Conservation (phyloP, 768 basidiomycete species). For the Boletus sp. region DNA sequence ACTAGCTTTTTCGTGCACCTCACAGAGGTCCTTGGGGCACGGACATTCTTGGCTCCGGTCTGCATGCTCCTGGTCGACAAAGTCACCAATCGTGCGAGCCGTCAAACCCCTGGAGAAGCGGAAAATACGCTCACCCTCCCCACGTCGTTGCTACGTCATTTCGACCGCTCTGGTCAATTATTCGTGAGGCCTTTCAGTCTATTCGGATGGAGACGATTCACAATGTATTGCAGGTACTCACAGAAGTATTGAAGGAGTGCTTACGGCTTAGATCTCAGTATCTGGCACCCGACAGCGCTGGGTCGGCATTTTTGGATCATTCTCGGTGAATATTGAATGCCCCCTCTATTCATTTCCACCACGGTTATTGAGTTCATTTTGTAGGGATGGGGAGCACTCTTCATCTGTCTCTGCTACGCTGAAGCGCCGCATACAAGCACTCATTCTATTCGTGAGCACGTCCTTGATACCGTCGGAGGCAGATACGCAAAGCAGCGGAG, state of each 20-base stretch:
- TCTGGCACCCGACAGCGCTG: constrained; percentile 34
- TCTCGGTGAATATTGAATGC: constrained; percentile 38
- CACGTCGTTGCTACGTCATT: constrained; percentile 59
- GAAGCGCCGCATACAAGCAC: constrained; percentile 62
- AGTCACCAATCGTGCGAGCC: constrained; percentile 61
- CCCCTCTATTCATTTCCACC: neutral
- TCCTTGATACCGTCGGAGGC: constrained; percentile 40
- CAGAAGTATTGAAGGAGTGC: constrained; percentile 64
- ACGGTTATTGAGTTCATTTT: neutral
- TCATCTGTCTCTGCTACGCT: constrained; percentile 40
- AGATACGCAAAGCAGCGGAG: neutral
- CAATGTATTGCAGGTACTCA: constrained; percentile 47
- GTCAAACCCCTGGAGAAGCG: constrained; percentile 59
- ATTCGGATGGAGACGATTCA: neutral
- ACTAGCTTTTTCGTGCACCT: constrained; percentile 86
- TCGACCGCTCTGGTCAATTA: constrained; percentile 45
- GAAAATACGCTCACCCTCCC: constrained; percentile 62
- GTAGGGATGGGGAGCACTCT: constrained; percentile 60
- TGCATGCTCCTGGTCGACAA: constrained; percentile 85
- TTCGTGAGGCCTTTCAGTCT: constrained; percentile 38
- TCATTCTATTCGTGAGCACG: constrained; percentile 60
- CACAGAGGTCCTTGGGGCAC: constrained; percentile 72
- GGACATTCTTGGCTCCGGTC: constrained; percentile 78
- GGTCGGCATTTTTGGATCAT: constrained; percentile 53
- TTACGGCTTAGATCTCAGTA: constrained; percentile 50